Conservation (phyloP, 305 asterid species). For the Salvia sclarea region DNA sequence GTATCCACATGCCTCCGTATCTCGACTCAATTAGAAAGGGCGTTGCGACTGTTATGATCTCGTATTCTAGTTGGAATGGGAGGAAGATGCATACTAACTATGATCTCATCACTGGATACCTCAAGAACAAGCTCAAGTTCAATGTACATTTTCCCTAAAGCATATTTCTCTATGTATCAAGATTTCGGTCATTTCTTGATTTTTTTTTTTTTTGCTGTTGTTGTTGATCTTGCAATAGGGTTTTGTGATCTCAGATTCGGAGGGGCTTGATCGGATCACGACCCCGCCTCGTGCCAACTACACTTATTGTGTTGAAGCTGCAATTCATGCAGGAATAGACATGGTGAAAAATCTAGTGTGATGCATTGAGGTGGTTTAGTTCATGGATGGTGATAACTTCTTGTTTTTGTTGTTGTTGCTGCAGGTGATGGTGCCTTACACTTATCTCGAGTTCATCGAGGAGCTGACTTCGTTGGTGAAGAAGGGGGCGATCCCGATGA, state of each 20-base stretch:
- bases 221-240: constrained; percentile 39
- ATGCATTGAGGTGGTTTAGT: neutral
- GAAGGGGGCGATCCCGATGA: constrained; percentile 46
- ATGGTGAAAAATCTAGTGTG: constrained; percentile 35
- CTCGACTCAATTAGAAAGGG: constrained; percentile 53
- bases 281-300: constrained; percentile 50
- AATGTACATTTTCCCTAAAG: constrained; percentile 26
- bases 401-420: too few species aligned
- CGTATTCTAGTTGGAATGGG: constrained; percentile 71
- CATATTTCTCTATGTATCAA: neutral
- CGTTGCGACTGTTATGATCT: constrained; percentile 54
- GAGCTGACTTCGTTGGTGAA: constrained; percentile 53
- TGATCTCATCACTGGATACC: constrained; percentile 55
- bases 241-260: constrained; percentile 43
- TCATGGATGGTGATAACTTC: neutral
- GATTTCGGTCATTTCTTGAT: neutral
- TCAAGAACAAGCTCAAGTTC: constrained; percentile 56
- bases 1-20: constrained; percentile 58
- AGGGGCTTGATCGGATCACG: constrained; percentile 43
- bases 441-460: constrained; percentile 45
- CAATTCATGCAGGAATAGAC: constrained; percentile 58
- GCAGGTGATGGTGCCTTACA: constrained; percentile 53
- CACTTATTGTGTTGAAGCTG: constrained; percentile 43
- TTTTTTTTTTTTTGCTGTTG: too few species aligned
- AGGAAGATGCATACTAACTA: constrained; percentile 56